Conservation (phyloP, 345 rosid species). For the Reutealis trisperma region DNA sequence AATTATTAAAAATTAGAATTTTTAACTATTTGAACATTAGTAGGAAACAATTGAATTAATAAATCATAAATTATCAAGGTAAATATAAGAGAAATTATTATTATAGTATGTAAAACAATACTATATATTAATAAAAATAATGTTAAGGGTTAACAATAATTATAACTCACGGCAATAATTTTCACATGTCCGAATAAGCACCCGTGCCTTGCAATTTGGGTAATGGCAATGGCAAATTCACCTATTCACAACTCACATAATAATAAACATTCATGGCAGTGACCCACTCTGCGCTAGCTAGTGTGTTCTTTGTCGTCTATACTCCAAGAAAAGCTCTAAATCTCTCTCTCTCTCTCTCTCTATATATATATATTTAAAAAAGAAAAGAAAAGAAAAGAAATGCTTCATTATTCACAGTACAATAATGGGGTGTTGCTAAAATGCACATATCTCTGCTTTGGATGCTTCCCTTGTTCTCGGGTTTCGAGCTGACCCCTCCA, state of each 20-base stretch:
- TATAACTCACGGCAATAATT: neutral
- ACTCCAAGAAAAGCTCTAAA: neutral
- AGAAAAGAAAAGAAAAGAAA: neutral
- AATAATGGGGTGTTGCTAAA: constrained; percentile 2
- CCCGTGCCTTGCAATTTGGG: neutral
- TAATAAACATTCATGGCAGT: neutral
- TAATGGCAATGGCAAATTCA: no score
- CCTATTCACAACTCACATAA: neutral
- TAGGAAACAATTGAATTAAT: no score
- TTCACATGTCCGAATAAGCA: neutral
- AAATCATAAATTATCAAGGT: no score
- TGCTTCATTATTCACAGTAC: neutral
- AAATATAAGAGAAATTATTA: no score
- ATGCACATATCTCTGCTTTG: constrained; percentile 20
- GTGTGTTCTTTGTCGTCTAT: neutral
- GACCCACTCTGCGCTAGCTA: neutral
- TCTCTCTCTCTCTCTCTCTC: no score
- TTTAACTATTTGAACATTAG: no score
- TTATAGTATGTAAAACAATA: no score
- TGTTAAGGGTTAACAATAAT: no score
- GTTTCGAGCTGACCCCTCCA: constrained; percentile 9
- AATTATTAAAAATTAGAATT: no score
- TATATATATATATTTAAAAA: no score
- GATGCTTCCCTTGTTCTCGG: constrained; percentile 21
- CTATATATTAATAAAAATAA: no score